Conservation (phyloP, 768 basidiomycete species). For the Gloeostereum incarnatum region DNA sequence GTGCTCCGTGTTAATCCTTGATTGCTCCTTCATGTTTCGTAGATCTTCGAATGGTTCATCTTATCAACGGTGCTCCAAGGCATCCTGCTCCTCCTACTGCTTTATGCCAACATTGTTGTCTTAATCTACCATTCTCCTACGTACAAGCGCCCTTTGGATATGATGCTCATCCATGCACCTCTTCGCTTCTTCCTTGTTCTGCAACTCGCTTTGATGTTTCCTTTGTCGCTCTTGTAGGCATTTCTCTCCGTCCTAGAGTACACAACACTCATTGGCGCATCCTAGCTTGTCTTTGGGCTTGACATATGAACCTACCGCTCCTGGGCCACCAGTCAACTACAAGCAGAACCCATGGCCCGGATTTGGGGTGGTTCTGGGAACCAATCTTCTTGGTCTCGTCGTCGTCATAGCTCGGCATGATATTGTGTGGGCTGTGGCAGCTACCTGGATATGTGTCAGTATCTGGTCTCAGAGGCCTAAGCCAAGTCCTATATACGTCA, state of each 20-base stretch:
- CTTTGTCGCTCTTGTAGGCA: slow-evolving; percentile 48
- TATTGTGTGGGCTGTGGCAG: slow-evolving; percentile 67
- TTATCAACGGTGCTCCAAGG: slow-evolving; percentile 66
- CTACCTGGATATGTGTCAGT: slow-evolving; percentile 64
- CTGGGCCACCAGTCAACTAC: slow-evolving; percentile 43
- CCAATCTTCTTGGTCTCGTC: slow-evolving; percentile 50
- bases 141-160: slow-evolving; percentile 58
- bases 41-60: slow-evolving; percentile 75
- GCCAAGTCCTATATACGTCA: slow-evolving; percentile 53
- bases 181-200: slow-evolving; percentile 60
- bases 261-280: slow-evolving; percentile 37
- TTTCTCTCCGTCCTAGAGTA: slow-evolving; percentile 36
- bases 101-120: slow-evolving; percentile 75
- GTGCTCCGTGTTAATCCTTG: neutral
- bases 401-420: slow-evolving; percentile 52
- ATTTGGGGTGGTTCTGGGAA: slow-evolving; percentile 55
- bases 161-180: slow-evolving; percentile 81
- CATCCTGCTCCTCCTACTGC: slow-evolving; percentile 55
- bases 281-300: slow-evolving; percentile 63
- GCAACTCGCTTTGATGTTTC: slow-evolving; percentile 49
- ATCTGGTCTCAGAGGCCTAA: slow-evolving; percentile 56
- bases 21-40: neutral
- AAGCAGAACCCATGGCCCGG: slow-evolving; percentile 62
- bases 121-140: slow-evolving; percentile 63
- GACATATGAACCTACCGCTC: slow-evolving; percentile 34